These are phyloP conservation scores for Aspergillus steynii DNA, from an alignment of 495 filamentous ascomycete genomes.

Conservation along the genomic window DNA sequence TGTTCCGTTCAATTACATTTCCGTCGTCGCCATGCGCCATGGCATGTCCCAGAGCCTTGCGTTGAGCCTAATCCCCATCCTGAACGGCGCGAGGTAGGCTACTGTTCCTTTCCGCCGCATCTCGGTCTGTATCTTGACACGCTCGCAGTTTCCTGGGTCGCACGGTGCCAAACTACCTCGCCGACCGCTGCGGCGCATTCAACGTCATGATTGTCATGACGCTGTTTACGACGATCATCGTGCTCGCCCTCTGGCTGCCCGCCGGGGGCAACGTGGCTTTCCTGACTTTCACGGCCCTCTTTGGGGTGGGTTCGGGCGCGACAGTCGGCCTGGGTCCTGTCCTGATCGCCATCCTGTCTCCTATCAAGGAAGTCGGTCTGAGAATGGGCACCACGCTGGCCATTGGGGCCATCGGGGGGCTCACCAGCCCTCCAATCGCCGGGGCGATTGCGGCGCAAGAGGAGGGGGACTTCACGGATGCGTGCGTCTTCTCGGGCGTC, in stretches of 20 bases:
- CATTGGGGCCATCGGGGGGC: constrained; percentile 53
- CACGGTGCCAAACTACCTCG: constrained; percentile 62
- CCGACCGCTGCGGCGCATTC: constrained; percentile 65
- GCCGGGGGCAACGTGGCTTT: constrained; percentile 51
- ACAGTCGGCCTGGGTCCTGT: constrained; percentile 55
- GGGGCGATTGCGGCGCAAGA: constrained; percentile 42
- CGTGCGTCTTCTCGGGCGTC: constrained; percentile 3
- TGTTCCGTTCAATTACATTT: neutral
- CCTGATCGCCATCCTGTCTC: constrained; percentile 60
- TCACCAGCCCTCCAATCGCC: constrained; percentile 66
- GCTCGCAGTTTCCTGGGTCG: constrained; percentile 58
- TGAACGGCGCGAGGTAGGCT: neutral
- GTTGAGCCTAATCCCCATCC: neutral
- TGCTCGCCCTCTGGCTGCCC: constrained; percentile 65
- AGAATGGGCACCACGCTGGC: constrained; percentile 60
- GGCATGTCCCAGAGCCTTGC: neutral
- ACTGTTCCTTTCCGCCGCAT: neutral
- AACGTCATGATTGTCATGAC: constrained; percentile 63
- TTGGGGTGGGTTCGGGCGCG: constrained; percentile 67
- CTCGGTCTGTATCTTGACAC: constrained; percentile 13
- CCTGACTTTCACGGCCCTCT: constrained; percentile 61
- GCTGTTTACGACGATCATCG: constrained; percentile 53
- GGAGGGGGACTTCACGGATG: neutral
- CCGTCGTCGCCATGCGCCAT: neutral
- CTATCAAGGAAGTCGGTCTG: constrained; percentile 64